Evolutionary conservation across 108 stramenopile species (phyloP), one percentile per base, ranked within the genome.

Genomic region (Fistulifera pelliculosa): DNA sequence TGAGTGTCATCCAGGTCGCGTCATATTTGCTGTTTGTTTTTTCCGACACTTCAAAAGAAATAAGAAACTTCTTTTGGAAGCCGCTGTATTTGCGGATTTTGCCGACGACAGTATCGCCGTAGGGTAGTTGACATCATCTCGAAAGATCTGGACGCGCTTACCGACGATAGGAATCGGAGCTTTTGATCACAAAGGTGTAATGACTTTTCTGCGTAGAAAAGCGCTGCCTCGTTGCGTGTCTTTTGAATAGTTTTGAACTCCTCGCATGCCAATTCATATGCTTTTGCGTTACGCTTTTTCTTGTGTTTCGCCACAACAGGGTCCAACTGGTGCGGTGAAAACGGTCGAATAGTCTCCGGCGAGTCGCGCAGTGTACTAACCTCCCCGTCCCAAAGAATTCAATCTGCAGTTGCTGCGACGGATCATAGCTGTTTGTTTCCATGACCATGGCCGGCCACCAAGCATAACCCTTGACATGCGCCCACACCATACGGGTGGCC

Each of bases 361-460:
- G 54, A 16, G 50, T 73, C 74, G 17, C 69, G 59, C 7, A 83
- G 51, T 2, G 69, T 64, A 12, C 74, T 71, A 0, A 83, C 77
- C 59, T 83, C 75, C 19, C 50, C 14, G 68, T 52, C 14, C 73
- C 81, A 59, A 83, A 76, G 49, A 83, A 83, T 53, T 78, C 66
- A 4, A 83, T 77, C 39, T 49, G 58, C n/a, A 68, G 62, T 17
- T 28, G 41, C 2, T 38, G 12, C 6, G 55, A 42, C 22, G 63
- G 40, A 16, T 66, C 66, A 18, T 75, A 67, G 15, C 47, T 41
- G 58, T 78, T 66, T 38, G 74, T 65, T 57, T 68, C 74, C 64
- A 78, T 68, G 14, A 76, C 70, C 67, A 75, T 65, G 19, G 77
- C 81, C n/a, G 81, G 81, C 81, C 81, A 83, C 81, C 81, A 83